phyloP scores from a whole-genome alignment of 202 grass and related monocot species.

The Bolboschoenoplectus hybrid region DNA sequence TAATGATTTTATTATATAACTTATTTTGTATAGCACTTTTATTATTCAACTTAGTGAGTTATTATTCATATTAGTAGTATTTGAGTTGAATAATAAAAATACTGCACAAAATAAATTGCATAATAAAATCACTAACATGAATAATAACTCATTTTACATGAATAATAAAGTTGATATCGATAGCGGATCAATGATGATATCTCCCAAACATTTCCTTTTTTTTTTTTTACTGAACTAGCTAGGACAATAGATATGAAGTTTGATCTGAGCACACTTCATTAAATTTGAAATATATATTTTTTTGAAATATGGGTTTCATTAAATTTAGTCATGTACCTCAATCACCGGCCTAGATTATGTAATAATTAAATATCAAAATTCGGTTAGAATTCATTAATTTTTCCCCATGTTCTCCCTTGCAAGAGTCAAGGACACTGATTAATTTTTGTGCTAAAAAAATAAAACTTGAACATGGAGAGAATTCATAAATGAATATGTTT shows the following conservation, averaged over 20 bases:
- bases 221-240: background rate
- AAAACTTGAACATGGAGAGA: background rate
- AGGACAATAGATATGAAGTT: background rate
- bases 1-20: too few species aligned
- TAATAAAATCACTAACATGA: too few species aligned
- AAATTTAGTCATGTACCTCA: slow-evolving; percentile 23
- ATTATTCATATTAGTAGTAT: too few species aligned
- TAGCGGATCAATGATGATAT: too few species aligned
- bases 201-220: too few species aligned
- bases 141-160: too few species aligned
- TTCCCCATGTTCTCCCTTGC: background rate
- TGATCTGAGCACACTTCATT: background rate
- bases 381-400: background rate
- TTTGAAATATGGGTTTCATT: background rate
- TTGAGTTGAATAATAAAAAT: too few species aligned
- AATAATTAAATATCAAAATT: background rate
- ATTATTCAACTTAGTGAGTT: too few species aligned
- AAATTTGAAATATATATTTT: too few species aligned
- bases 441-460: background rate
- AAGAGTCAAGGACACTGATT: background rate
- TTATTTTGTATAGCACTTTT: too few species aligned
- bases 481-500: background rate
- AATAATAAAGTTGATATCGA: too few species aligned
- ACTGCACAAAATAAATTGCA: too few species aligned
- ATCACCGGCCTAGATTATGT: slow-evolving; percentile 4